Conservation (phyloP, 139 green algal genomes). For the Coccomyxa sp. region DNA sequence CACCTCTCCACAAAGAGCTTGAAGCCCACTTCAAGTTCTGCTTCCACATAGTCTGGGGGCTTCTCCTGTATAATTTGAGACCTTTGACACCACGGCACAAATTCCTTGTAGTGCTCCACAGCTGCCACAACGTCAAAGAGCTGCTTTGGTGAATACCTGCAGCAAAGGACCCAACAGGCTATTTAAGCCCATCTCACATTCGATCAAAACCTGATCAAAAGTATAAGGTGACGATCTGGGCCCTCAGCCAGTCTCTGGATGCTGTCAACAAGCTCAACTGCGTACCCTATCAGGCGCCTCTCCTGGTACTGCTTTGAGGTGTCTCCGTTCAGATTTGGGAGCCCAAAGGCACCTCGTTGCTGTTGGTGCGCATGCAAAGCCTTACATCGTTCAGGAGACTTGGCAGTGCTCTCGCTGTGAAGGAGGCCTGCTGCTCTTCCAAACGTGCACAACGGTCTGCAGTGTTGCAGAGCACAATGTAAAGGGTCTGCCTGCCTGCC, state of each 20-base stretch:
- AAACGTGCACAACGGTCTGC: no score
- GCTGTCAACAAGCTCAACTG: no score
- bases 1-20: constrained; percentile 70
- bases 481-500: no score
- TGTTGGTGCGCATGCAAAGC: no score
- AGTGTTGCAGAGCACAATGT: no score
- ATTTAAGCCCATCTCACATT: not conserved
- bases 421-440: no score
- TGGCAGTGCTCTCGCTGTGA: no score
- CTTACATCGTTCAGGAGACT: no score
- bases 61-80: constrained; percentile 42
- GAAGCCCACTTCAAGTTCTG: constrained; percentile 92
- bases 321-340: constrained; percentile 20
- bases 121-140: constrained; percentile 79
- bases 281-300: constrained; percentile 35
- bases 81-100: constrained; percentile 86
- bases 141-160: constrained; percentile 72
- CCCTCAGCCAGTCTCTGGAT: not conserved
- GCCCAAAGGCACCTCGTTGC: not conserved
- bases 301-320: constrained; percentile 31
- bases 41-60: constrained; percentile 60
- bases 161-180: not conserved
- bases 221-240: not conserved
- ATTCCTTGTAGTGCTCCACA: constrained; percentile 80
- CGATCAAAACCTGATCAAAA: not conserved